Evolutionary conservation across 768 basidiomycete genomes (phyloP).

Genomic region (Russula foetens): DNA sequence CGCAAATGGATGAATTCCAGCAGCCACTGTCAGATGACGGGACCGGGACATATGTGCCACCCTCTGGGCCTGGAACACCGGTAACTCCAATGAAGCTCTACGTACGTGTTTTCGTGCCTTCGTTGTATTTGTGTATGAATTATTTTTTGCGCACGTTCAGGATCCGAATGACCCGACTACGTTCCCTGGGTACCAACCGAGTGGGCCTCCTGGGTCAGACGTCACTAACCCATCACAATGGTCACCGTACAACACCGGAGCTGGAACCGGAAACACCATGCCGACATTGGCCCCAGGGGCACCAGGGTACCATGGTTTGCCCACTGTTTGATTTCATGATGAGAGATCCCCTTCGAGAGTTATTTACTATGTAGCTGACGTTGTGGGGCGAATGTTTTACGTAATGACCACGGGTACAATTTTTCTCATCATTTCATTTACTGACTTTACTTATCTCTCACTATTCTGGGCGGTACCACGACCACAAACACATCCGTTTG

Average conservation of each 20-base stretch:
- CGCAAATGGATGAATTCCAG: not conserved
- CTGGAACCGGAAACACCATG: not conserved
- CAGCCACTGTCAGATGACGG: not conserved
- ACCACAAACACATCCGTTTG: too few relatives aligned
- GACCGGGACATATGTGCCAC: too few relatives aligned
- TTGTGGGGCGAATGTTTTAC: too few relatives aligned
- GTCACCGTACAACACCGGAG: not conserved
- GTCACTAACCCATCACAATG: not conserved
- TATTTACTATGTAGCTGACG: too few relatives aligned
- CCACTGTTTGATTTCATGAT: not conserved
- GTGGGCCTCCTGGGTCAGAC: not conserved
- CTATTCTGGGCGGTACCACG: too few relatives aligned
- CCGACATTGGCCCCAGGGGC: not conserved
- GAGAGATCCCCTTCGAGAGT: too few relatives aligned
- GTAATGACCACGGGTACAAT: too few relatives aligned
- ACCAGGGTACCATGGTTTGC: not conserved
- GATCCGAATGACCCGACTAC: conserved; percentile 8
- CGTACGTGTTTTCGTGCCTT: not conserved
- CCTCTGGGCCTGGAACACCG: not conserved
- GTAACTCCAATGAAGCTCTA: not conserved
- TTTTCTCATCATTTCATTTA: too few relatives aligned
- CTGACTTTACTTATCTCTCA: too few relatives aligned
- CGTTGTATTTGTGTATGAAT: too few relatives aligned
- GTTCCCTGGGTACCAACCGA: not conserved
- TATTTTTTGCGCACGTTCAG: not conserved